A percentile compares a stretch with the other conserved stretches of the same genome.
Evolutionary conservation across 1,284 basidiomycete species (phyloP).

Genomic region (Malassezia psittaci): DNA sequence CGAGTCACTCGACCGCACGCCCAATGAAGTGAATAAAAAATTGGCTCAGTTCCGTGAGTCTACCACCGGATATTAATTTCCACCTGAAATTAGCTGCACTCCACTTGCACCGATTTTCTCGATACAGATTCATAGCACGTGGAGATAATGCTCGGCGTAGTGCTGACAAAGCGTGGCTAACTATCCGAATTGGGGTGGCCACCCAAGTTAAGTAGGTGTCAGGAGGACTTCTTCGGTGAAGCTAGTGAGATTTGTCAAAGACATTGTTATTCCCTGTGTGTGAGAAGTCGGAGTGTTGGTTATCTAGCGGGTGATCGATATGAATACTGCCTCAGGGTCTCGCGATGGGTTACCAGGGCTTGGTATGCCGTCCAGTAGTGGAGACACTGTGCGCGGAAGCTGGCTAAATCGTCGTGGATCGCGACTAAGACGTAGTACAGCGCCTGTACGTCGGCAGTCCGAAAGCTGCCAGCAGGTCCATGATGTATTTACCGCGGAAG

Average conservation of each 20-base stretch:
- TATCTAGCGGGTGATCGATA: not conserved
- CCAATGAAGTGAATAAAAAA: slow-evolving; percentile 43
- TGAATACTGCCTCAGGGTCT: not conserved
- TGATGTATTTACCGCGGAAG: not conserved
- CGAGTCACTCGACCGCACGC: slow-evolving; percentile 37
- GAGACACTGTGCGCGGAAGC: not conserved
- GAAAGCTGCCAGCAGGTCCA: not conserved
- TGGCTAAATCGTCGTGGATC: slow-evolving; percentile 3
- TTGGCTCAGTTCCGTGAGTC: slow-evolving; percentile 37
- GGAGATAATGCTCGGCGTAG: not conserved
- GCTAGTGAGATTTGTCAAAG: too few relatives aligned
- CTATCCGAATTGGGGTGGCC: not conserved
- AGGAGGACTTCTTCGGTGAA: too few relatives aligned
- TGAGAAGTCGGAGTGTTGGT: too few relatives aligned
- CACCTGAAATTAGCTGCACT: not conserved
- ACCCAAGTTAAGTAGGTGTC: not conserved
- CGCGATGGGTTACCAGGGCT: not conserved
- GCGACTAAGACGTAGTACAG: not conserved
- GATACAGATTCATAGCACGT: not conserved
- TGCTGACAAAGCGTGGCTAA: not conserved
- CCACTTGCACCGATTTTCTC: not conserved
- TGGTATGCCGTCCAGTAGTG: not conserved
- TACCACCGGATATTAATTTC: slow-evolving; percentile 23
- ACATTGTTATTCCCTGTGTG: too few relatives aligned
- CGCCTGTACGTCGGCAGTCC: not conserved